Evolutionary conservation across 495 filamentous ascomycete species (phyloP), one percentile per base, ranked within the genome.

Genomic region (Letharia columbiana): DNA sequence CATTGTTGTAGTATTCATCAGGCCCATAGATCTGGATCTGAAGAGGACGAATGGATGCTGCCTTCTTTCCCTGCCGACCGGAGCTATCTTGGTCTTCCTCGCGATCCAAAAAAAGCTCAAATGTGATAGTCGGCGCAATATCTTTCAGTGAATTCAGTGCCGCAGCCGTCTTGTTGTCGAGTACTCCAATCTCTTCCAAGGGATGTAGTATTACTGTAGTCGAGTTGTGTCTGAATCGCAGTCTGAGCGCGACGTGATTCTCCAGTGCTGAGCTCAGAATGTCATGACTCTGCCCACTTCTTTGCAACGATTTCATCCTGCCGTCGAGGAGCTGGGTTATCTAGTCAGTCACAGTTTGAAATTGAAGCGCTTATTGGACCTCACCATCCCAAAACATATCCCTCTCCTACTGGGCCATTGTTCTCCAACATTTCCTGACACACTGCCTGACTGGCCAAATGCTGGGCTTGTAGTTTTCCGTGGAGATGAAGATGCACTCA

Each of bases 1-100:
- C 69, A 9, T 68, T 45, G 6, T 65, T 62, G 20, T 63, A 64
- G 37, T 52, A 42, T 20, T 61, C 42, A 8, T 35, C 67, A 7
- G 70, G 67, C 9, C 77, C 77, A 61, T 77, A 77, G 13, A 79
- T 63, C 58, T 75, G 75, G 63, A 79, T 74, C 45, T 76, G 68
- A n/a, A 77, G 67, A 17, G 65, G 66, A 13, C 72, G 64, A 11
- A 73, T 65, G 41, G 45, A 62, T 20, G 7, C 10, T 0, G 8
- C 2, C 11, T 50, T 28, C 20, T 31, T 59, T 23, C 18, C 18
- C 18, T 40, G 20, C 4, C 6, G 31, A 47, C 31, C n/a, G 35
- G 23, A 37, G 18, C 15, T 31, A 18, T 7, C 28, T 15, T 50
- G 54, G 5, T 50, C 56, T 37, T 40, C 20, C 28, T 65, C 63